Evolutionary conservation across 2,329 filamentous ascomycete genomes (phyloP).

Genomic region (Furcasterigmium furcatum): DNA sequence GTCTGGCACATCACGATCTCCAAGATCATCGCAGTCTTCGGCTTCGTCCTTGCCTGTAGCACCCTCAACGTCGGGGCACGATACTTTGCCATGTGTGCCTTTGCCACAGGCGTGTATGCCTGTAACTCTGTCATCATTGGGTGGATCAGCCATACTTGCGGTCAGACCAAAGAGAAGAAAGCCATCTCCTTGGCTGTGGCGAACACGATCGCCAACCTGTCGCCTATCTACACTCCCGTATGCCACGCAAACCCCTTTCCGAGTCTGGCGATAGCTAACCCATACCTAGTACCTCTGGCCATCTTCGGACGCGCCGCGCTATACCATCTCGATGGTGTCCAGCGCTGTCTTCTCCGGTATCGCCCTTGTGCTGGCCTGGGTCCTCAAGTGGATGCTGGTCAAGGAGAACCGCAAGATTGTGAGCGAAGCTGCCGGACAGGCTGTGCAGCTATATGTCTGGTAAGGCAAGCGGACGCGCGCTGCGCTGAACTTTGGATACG

Average conservation of each 20-base stretch:
- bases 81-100: constrained; percentile 29
- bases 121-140: constrained; percentile 40
- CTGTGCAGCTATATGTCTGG: neutral
- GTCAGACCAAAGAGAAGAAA: constrained; percentile 40
- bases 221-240: constrained; percentile 11
- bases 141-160: constrained; percentile 35
- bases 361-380: constrained; percentile 17
- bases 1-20: constrained; percentile 35
- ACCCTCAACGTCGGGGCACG: constrained; percentile 24
- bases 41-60: constrained; percentile 28
- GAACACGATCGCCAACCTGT: constrained; percentile 12
- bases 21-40: constrained; percentile 32
- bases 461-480: too few relatives aligned
- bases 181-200: constrained; percentile 29
- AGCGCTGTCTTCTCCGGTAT: constrained; percentile 11
- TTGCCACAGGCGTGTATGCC: constrained; percentile 27
- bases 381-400: constrained; percentile 18
- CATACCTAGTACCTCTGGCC: constrained; percentile 5
- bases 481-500: too few relatives aligned
- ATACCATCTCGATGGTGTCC: constrained; percentile 30
- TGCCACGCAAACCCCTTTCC: neutral
- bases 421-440: neutral
- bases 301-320: constrained; percentile 22
- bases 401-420: constrained; percentile 15
- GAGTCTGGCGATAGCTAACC: neutral